Conservation (phyloP, 768 basidiomycete species). For the Panaeolus papilionaceus region DNA sequence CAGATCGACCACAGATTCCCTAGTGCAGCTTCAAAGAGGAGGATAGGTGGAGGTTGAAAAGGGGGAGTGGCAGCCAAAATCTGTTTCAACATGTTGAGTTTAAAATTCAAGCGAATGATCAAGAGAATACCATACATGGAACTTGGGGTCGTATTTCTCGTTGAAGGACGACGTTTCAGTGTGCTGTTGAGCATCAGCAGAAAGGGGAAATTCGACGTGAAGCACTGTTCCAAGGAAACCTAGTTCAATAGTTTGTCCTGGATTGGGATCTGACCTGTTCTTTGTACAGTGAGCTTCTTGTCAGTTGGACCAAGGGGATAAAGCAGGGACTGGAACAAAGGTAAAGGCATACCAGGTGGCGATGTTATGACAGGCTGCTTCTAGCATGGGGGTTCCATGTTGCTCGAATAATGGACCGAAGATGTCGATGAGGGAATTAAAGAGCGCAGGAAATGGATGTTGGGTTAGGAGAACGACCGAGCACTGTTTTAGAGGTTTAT, state of each 20-base stretch:
- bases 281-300: conserved; percentile 42
- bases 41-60: conserved; percentile 60
- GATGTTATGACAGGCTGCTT: conserved; percentile 86
- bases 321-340: background rate
- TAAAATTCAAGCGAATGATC: background rate
- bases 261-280: conserved; percentile 79
- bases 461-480: conserved; percentile 85
- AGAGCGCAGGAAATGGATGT: conserved; percentile 83
- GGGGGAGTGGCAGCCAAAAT: conserved; percentile 73
- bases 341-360: conserved; percentile 71
- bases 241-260: conserved; percentile 74
- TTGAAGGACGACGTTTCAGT: conserved; percentile 56
- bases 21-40: conserved; percentile 67
- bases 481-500: conserved; percentile 46
- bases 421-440: conserved; percentile 65
- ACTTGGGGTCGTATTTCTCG: conserved; percentile 56
- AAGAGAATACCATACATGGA: conserved; percentile 48
- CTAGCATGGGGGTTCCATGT: conserved; percentile 82
- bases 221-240: conserved; percentile 85
- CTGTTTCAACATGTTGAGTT: conserved; percentile 38
- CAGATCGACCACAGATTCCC: conserved; percentile 84
- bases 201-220: conserved; percentile 72
- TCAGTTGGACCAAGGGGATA: conserved; percentile 15
- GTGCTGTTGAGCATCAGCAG: conserved; percentile 75
- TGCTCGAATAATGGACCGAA: conserved; percentile 78